Base-by-base conservation (phyloP, 495 filamentous ascomycete genomes). In the Chlorociboria aeruginascens region DNA sequence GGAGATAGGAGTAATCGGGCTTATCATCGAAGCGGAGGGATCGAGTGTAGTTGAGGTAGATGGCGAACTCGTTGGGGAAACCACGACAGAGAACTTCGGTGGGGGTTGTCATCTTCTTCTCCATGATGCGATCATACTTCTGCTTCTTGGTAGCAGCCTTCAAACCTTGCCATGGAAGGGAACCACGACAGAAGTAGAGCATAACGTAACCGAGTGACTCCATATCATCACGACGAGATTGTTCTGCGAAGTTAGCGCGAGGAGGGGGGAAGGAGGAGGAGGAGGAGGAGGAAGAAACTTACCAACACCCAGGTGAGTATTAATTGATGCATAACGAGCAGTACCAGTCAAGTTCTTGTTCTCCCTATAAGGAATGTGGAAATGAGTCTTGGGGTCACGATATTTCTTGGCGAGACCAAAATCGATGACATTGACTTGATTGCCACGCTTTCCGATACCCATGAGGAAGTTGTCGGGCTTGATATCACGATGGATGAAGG, bases 271-370 rank as follows among this genome's bases (percentile, higher is more conserved):
- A n/a, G n/a, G n/a, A 50, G 25, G 39, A 40, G 20, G 7, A 44
- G 32, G 10, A 38, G 3, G 3, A 28, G 7, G 31, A 20, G 31
- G 30, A 0, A 12, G 43, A 52, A 31, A 71, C 78, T 38, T 76
- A 83, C 81, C 81, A 57, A 99, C 92, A 65, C 92, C 92, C 57
- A 99, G 72, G 64, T 99, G 92, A 34, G 92, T 99, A 73, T 99
- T 99, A 72, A 99, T 99, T 57, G 86, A 94, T 53, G 92, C 92
- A 72, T 99, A 99, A 66, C 92, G 93, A 54, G 92, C 92, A 60
- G 92, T 99, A 61, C 92, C 92, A 32, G 92, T 99, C 70, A 99
- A 74, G 78, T 99, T 99, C 85, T 99, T 99, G 80, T 99, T 99
- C 87, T 99, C 92, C 68, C 92, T 81, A 74, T 99, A 99, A 25